Conservation (phyloP, 208 protist genomes). For the Trichomonas gallinae region DNA sequence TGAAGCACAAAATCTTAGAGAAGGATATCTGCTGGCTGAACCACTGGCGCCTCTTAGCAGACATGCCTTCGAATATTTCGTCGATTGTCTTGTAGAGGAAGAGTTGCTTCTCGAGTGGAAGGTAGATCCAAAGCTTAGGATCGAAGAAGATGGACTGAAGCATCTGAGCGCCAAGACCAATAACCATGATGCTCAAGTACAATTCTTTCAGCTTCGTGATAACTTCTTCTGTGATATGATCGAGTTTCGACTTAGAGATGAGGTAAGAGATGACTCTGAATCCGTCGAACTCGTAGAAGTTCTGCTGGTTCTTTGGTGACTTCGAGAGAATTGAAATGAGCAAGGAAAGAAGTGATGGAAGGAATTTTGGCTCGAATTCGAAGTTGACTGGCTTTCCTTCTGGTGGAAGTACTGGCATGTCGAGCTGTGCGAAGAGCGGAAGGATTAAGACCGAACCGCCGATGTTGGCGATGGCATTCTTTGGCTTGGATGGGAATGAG, state of each 20-base stretch:
- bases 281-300: background rate
- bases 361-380: background rate
- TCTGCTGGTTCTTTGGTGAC: background rate
- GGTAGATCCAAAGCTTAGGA: background rate
- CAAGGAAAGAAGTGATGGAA: background rate
- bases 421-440: background rate
- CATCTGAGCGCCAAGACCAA: background rate
- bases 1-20: background rate
- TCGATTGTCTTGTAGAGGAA: background rate
- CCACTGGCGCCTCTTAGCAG: background rate
- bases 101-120: background rate
- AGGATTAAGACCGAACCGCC: background rate
- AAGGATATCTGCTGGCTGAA: background rate
- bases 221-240: background rate
- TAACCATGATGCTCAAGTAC: background rate
- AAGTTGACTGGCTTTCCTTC: background rate
- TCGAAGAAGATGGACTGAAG: background rate
- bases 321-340: background rate
- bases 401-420: background rate
- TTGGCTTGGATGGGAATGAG: background rate
- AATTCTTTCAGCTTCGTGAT: background rate
- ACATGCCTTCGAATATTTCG: background rate
- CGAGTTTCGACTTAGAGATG: background rate
- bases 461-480: background rate
- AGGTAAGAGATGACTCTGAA: background rate